A percentile compares a stretch with the other conserved stretches of the same genome.
phyloP scores from a whole-genome alignment of 2,329 filamentous ascomycete species.

The Epichloe elymi region DNA sequence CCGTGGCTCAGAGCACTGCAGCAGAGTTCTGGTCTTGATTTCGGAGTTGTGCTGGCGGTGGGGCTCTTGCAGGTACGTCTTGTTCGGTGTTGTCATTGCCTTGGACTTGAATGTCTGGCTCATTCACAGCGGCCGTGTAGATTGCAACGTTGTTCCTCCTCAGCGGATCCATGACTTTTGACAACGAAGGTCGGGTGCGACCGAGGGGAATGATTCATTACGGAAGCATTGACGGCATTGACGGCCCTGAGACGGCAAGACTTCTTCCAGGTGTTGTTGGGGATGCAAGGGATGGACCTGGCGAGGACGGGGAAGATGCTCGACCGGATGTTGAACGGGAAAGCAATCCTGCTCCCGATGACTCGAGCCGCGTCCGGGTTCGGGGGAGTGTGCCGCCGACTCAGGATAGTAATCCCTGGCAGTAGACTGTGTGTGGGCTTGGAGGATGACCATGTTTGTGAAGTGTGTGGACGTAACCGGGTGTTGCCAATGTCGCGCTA shows the following conservation, averaged over 20 bases:
- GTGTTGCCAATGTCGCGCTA: too few species aligned
- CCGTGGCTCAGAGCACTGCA: constrained; percentile 29
- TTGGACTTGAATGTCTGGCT: background rate
- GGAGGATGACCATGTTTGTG: background rate
- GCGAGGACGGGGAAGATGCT: background rate
- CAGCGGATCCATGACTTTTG: background rate
- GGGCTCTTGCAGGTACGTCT: constrained; percentile 33
- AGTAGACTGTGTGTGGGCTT: background rate
- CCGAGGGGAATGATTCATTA: background rate
- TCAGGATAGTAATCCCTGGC: background rate
- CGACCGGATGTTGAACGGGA: background rate
- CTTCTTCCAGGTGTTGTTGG: constrained; percentile 2
- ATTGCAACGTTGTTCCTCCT: constrained; percentile 1
- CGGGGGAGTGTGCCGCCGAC: background rate
- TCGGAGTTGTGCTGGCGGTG: constrained; percentile 32
- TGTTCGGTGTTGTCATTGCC: background rate
- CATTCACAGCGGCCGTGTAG: background rate
- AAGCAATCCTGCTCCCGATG: background rate
- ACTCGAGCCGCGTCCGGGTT: background rate
- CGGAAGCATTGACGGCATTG: background rate
- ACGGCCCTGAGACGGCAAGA: background rate
- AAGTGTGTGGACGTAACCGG: too few species aligned
- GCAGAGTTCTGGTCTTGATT: constrained; percentile 30
- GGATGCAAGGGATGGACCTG: background rate
- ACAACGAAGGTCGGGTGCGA: background rate